Evolutionary conservation across 345 rosid genomes (phyloP).

Genomic region (Populus nigra): DNA sequence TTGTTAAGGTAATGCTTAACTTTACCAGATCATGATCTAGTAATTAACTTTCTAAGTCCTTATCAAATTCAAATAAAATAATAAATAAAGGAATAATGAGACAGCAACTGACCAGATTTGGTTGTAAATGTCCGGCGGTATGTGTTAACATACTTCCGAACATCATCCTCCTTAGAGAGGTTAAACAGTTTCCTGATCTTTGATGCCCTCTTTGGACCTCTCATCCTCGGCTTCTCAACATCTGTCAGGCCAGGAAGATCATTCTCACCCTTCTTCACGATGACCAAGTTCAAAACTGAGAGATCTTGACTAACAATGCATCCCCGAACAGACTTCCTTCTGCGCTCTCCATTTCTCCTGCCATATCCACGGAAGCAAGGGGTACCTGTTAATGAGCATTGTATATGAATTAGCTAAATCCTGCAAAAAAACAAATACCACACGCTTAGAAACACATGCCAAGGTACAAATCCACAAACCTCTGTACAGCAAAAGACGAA

Average conservation of each 20-base stretch:
- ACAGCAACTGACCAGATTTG: slow-evolving; percentile 51
- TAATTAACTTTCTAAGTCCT: background rate
- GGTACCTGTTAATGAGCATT: slow-evolving; percentile 41
- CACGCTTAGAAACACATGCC: background rate
- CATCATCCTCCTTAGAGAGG: slow-evolving; percentile 78
- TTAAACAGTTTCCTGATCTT: slow-evolving; percentile 75
- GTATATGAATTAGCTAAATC: background rate
- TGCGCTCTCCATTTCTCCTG: slow-evolving; percentile 70
- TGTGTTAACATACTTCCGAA: slow-evolving; percentile 72
- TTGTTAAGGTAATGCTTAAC: background rate
- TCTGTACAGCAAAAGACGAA: slow-evolving; percentile 76
- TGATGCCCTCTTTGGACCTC: slow-evolving; percentile 83
- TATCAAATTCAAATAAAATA: background rate
- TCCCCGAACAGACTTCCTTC: slow-evolving; percentile 91
- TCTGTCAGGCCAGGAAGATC: slow-evolving; percentile 81
- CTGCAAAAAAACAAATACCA: background rate
- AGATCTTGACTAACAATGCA: slow-evolving; percentile 82
- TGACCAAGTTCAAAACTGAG: slow-evolving; percentile 75
- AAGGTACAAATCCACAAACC: slow-evolving; percentile 32
- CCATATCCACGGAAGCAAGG: slow-evolving; percentile 86
- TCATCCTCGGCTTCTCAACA: slow-evolving; percentile 74
- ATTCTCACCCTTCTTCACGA: slow-evolving; percentile 75
- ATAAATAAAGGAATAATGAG: background rate
- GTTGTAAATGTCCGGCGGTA: slow-evolving; percentile 74
- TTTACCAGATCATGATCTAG: background rate